Conservation (phyloP, 148 eudicot genomes). For the Drosera capensis region DNA sequence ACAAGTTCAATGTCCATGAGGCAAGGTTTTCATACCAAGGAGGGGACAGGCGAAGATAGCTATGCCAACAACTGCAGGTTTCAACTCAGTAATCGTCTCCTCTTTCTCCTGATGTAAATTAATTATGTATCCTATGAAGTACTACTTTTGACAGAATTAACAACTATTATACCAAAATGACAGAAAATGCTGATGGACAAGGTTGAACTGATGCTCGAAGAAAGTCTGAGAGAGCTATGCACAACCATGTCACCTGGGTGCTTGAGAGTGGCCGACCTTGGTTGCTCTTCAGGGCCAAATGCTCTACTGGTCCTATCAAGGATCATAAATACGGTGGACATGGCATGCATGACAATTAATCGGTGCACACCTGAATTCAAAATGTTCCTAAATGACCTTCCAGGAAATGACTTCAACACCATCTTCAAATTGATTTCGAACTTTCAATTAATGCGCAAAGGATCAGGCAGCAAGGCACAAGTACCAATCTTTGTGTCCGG, state of each 20-base stretch:
- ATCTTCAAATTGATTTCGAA: slow-evolving; percentile 14
- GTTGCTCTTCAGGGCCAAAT: slow-evolving; percentile 61
- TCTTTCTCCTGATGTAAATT: not conserved
- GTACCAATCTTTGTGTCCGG: no score
- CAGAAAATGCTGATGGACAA: not conserved
- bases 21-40: not conserved
- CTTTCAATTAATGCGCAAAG: slow-evolving; percentile 6
- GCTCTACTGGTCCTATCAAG: slow-evolving; percentile 14
- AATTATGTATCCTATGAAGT: not conserved
- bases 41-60: not conserved
- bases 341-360: slow-evolving; percentile 3
- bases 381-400: slow-evolving; percentile 43
- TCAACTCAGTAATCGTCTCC: not conserved
- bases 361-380: slow-evolving; percentile 20
- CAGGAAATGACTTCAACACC: slow-evolving; percentile 34
- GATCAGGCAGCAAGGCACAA: slow-evolving; percentile 7
- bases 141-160: not conserved
- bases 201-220: slow-evolving; percentile 8
- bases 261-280: slow-evolving; percentile 40
- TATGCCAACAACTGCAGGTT: not conserved
- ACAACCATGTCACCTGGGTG: slow-evolving; percentile 9
- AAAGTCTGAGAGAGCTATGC: slow-evolving; percentile 10
- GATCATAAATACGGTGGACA: slow-evolving; percentile 15
- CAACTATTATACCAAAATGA: not conserved
- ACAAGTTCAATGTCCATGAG: not conserved